Percentiles rank a stretch among this genome's conserved stretches.
Conservation (phyloP, 1,284 basidiomycete species). For the Earliella scabrosa region DNA sequence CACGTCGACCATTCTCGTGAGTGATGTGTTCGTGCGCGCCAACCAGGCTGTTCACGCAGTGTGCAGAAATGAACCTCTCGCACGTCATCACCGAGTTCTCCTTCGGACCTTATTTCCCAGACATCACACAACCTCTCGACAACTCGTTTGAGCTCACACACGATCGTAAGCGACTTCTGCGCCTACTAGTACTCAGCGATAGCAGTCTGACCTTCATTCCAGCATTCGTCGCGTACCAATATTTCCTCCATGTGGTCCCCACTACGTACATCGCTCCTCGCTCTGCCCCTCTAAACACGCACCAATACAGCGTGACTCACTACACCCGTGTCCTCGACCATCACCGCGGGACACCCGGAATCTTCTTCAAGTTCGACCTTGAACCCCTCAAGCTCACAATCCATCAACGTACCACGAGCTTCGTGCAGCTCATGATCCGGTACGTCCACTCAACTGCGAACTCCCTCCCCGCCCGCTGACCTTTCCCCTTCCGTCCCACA, state of each 20-base stretch:
- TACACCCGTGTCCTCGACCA: slow-evolving; percentile 83
- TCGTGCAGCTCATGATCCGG: slow-evolving; percentile 85
- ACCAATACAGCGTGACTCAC: slow-evolving; percentile 96
- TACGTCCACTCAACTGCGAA: slow-evolving; percentile 36
- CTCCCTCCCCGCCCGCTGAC: not conserved
- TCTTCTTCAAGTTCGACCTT: slow-evolving; percentile 97
- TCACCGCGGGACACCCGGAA: slow-evolving; percentile 84
- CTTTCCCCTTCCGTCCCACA: slow-evolving; percentile 25
- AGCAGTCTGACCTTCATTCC: not conserved
- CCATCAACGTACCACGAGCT: slow-evolving; percentile 82
- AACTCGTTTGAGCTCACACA: slow-evolving; percentile 85
- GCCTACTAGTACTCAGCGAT: not conserved
- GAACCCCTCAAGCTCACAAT: slow-evolving; percentile 90
- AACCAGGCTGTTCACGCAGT: not conserved
- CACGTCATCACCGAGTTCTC: slow-evolving; percentile 98
- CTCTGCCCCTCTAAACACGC: slow-evolving; percentile 70
- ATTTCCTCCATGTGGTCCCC: slow-evolving; percentile 94
- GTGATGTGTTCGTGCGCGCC: slow-evolving; percentile 32
- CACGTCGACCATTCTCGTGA: slow-evolving; percentile 87
- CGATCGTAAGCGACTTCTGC: slow-evolving; percentile 68
- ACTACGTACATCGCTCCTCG: slow-evolving; percentile 86
- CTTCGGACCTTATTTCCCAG: slow-evolving; percentile 95
- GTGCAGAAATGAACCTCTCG: slow-evolving; percentile 91
- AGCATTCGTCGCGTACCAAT: slow-evolving; percentile 97
- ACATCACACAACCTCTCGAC: slow-evolving; percentile 94